These are phyloP conservation scores for Dioszegia hungarica DNA, from an alignment of 768 basidiomycete genomes.

Conservation along the genomic window DNA sequence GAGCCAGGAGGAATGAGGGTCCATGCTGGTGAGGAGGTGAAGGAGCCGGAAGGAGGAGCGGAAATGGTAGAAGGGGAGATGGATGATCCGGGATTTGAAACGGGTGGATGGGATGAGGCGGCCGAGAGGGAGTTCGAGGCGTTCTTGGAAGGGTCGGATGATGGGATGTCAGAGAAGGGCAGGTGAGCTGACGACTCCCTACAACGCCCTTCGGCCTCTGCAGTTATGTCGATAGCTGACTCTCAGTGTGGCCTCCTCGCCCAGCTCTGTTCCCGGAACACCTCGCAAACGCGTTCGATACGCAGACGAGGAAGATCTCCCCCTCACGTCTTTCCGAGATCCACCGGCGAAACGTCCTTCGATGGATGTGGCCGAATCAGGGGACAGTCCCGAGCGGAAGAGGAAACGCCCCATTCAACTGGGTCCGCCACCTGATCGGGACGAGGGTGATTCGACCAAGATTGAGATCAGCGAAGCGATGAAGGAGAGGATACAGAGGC, in stretches of 20 bases:
- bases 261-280: conserved; percentile 21
- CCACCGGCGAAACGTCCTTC: conserved; percentile 7
- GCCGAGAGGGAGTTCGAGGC: conserved; percentile 84
- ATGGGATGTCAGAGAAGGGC: conserved; percentile 12
- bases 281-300: conserved; percentile 42
- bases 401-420: conserved; percentile 24
- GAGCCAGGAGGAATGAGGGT: not conserved
- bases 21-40: conserved; percentile 1
- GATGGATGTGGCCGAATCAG: not conserved
- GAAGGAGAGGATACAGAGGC: conserved; percentile 23
- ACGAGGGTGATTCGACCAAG: conserved; percentile 58
- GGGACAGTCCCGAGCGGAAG: conserved; percentile 17
- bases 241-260: not conserved
- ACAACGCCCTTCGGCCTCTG: no score
- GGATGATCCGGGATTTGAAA: conserved; percentile 21
- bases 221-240: no score
- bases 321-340: conserved; percentile 40
- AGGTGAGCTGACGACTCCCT: not conserved
- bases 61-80: conserved; percentile 13
- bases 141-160: conserved; percentile 51
- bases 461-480: conserved; percentile 45
- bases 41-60: not conserved
- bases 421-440: conserved; percentile 14
- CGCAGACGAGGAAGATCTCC: conserved; percentile 41
- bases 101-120: conserved; percentile 60